Percentiles rank a stretch among this genome's conserved stretches.
These are phyloP conservation scores for Aphanoascus verrucosus DNA, from an alignment of 2,329 filamentous ascomycete species.

Conservation along the genomic window DNA sequence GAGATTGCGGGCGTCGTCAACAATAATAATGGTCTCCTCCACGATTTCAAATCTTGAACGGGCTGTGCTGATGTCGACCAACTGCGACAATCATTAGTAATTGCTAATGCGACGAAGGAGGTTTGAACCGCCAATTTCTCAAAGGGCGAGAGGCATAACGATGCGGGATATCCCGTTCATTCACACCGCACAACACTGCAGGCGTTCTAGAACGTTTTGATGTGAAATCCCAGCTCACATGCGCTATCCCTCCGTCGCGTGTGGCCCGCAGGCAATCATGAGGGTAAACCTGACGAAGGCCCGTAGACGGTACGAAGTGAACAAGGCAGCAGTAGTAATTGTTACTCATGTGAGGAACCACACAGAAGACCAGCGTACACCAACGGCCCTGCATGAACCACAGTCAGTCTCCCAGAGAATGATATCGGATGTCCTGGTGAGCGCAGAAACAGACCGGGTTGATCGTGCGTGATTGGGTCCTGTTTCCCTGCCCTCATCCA, in stretches of 20 bases:
- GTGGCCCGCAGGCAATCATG: slow-evolving; percentile 2
- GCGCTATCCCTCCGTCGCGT: background rate
- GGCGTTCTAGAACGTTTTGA: slow-evolving; percentile 3
- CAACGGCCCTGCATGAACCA: slow-evolving; percentile 11
- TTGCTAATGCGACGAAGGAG: background rate
- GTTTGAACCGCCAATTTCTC: background rate
- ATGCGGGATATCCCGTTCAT: slow-evolving; percentile 1
- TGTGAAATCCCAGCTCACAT: background rate
- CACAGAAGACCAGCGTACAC: background rate
- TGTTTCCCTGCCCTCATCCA: background rate
- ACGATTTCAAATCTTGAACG: background rate
- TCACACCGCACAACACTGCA: background rate
- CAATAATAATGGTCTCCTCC: no score
- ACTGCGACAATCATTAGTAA: background rate
- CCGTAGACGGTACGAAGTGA: background rate
- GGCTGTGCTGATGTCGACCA: no score
- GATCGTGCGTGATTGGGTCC: slow-evolving; percentile 1
- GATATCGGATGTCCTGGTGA: background rate
- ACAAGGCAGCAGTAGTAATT: background rate
- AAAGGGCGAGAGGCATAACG: background rate
- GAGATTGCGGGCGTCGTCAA: no score
- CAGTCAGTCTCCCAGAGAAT: background rate
- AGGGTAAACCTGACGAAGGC: background rate
- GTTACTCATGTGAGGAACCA: background rate
- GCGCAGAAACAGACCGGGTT: background rate